A percentile compares a stretch with the other conserved stretches of the same genome.
phyloP scores from a whole-genome alignment of 139 green algal genomes.

The Mychonastes homosphaera region DNA sequence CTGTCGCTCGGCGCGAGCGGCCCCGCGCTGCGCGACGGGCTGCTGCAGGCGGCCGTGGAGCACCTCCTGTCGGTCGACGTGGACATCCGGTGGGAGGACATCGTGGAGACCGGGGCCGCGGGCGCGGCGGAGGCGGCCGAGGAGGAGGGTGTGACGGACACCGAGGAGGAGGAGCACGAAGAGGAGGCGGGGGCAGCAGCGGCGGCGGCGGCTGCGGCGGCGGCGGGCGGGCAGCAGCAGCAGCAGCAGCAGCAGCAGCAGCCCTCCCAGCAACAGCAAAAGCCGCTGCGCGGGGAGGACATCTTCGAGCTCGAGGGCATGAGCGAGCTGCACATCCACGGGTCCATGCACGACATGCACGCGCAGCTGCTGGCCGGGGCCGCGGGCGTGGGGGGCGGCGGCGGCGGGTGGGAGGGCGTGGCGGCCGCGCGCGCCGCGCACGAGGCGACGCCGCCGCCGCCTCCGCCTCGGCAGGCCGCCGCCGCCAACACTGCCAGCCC shows the following conservation, averaged over 20 bases:
- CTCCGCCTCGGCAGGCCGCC: conserved; percentile 2
- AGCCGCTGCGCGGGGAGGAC: too few relatives aligned
- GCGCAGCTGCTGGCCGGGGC: neutral
- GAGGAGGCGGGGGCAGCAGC: too few relatives aligned
- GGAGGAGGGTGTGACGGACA: conserved; percentile 39
- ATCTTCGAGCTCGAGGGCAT: conserved; percentile 78
- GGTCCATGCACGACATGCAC: neutral
- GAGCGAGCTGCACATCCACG: conserved; percentile 51
- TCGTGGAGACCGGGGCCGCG: conserved; percentile 50
- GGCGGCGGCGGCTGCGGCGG: too few relatives aligned
- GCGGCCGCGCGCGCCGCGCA: neutral
- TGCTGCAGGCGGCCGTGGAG: conserved; percentile 56
- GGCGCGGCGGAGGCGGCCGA: conserved; percentile 14
- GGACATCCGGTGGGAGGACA: conserved; percentile 86
- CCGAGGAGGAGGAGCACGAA: conserved; percentile 31
- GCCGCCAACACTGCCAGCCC: neutral
- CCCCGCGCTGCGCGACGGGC: conserved; percentile 36
- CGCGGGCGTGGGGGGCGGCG: conserved; percentile 9
- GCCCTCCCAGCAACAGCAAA: too few relatives aligned
- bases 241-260: too few relatives aligned
- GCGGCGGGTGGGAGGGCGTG: conserved; percentile 53
- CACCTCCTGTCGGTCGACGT: conserved; percentile 67
- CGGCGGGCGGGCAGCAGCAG: too few relatives aligned
- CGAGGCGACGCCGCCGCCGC: conserved; percentile 1
- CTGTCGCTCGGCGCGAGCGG: conserved; percentile 46